Evolutionary conservation across 352 stramenopile genomes (phyloP).

Genomic region (Globisporangium emineosum): DNA sequence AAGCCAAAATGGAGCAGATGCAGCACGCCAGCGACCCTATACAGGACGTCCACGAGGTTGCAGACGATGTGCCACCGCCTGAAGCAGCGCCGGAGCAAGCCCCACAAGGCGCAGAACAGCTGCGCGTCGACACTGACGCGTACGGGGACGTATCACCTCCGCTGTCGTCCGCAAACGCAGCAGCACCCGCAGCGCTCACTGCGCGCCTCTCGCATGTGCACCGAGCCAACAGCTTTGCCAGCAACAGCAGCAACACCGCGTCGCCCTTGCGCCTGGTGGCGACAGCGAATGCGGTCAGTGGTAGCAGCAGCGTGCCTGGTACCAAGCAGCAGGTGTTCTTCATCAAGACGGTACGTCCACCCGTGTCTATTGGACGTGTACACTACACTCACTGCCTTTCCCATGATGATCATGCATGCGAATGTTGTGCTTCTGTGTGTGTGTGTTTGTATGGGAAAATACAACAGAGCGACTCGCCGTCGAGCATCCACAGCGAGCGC

Average conservation of each 20-base stretch:
- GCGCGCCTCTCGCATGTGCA: background rate
- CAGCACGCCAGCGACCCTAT: background rate
- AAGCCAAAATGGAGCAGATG: background rate
- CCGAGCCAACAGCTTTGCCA: background rate
- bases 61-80: background rate
- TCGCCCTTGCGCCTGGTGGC: conserved; percentile 15
- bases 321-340: conserved; percentile 23
- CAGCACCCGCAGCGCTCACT: background rate
- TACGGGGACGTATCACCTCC: background rate
- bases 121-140: background rate
- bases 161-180: background rate
- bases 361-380: background rate
- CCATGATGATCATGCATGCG: too few species aligned
- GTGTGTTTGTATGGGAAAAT: background rate
- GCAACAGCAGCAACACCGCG: background rate
- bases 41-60: too few species aligned
- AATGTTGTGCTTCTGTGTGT: too few species aligned
- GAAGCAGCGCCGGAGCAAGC: background rate
- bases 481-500: conserved; percentile 53
- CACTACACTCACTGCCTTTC: background rate
- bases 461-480: conserved; percentile 35
- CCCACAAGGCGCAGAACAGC: background rate
- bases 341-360: conserved; percentile 30
- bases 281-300: background rate
- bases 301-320: background rate